Conservation (phyloP, 169 alveolate species). For the Plasmodium vinckei region DNA sequence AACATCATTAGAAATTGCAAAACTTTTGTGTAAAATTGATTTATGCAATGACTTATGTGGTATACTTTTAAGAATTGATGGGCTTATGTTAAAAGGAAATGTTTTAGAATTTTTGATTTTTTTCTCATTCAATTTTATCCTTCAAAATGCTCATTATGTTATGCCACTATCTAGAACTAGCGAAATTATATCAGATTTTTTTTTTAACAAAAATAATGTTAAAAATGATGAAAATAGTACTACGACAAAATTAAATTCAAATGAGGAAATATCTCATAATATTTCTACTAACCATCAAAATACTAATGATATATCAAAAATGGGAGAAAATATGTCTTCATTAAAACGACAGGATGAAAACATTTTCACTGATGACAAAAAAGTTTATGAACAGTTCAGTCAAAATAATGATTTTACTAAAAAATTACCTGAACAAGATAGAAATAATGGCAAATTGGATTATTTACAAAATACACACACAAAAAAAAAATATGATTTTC, state of each 20-base stretch:
- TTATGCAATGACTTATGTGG: constrained; percentile 26
- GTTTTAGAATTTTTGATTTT: constrained; percentile 25
- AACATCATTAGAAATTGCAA: constrained; percentile 38
- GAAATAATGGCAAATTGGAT: not conserved
- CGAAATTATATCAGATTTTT: not conserved
- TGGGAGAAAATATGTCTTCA: not conserved
- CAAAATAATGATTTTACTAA: not conserved
- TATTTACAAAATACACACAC: not conserved
- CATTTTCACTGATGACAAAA: not conserved
- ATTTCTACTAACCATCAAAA: not conserved
- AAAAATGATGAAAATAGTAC: not conserved
- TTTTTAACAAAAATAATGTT: not conserved
- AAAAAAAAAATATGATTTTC: not conserved
- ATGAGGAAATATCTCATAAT: not conserved
- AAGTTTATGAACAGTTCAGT: not conserved
- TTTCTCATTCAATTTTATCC: constrained; percentile 53
- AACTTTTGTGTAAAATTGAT: constrained; percentile 38
- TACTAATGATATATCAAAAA: no score
- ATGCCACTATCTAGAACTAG: constrained; percentile 2
- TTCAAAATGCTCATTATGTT: constrained; percentile 40
- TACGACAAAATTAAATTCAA: no score
- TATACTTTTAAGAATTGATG: constrained; percentile 39
- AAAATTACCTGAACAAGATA: not conserved
- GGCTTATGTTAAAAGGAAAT: constrained; percentile 32
- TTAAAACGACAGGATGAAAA: not conserved